phyloP scores from a whole-genome alignment of 2,329 filamentous ascomycete genomes.

The Sclerotinia nivalis region DNA sequence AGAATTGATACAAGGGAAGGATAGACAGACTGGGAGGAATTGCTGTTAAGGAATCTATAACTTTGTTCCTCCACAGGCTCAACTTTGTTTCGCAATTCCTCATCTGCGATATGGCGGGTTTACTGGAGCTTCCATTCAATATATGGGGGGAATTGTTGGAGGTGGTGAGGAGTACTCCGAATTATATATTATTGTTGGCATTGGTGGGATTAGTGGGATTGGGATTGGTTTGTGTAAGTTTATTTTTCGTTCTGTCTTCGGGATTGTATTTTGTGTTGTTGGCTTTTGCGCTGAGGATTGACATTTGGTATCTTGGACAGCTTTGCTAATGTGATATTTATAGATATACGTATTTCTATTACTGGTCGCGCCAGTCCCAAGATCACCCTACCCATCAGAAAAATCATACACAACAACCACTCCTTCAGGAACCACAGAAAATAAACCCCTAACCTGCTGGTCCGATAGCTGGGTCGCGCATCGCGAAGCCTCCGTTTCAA shows the following conservation, averaged over 20 bases:
- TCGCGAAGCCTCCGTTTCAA: conserved; percentile 51
- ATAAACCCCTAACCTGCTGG: conserved; percentile 77
- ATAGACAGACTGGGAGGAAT: neutral
- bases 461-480: conserved; percentile 71
- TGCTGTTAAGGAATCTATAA: neutral
- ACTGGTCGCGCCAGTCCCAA: conserved; percentile 78
- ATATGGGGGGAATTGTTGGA: conserved; percentile 9
- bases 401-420: conserved; percentile 80
- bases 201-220: conserved; percentile 6
- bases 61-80: no score
- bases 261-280: conserved; percentile 1
- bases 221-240: conserved; percentile 15
- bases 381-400: conserved; percentile 71
- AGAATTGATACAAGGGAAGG: neutral
- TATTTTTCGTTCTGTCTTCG: neutral
- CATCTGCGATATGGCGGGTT: conserved; percentile 9
- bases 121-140: conserved; percentile 3
- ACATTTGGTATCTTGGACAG: neutral
- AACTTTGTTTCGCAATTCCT: no score
- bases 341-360: conserved; percentile 71
- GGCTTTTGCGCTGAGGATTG: neutral
- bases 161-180: conserved; percentile 3
- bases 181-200: neutral
- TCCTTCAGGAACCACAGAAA: conserved; percentile 58
- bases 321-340: neutral